Evolutionary conservation across 306 rosid species (phyloP), one percentile per base, ranked within the genome.

Genomic region (Benincasa hispida): DNA sequence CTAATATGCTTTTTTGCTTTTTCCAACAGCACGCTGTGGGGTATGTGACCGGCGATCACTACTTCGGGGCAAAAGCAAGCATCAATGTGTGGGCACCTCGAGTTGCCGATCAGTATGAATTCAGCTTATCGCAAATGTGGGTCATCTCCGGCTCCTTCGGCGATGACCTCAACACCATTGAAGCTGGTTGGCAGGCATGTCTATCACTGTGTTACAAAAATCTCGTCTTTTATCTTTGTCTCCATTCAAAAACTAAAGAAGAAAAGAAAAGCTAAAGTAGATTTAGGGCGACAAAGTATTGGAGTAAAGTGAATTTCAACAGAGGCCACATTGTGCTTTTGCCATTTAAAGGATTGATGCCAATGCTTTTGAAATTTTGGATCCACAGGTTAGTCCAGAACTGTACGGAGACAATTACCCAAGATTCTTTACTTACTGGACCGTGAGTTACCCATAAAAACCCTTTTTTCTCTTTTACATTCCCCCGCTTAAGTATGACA

Each of bases 41-140:
- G 32, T 77, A 77, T 27, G 80, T 65, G 66, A 77, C 65, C 37
- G 80, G 75, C 30, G 65, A 77, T 12, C 63, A 77, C 34, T 95
- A 92, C 30, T 95, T 88, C 45, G 99, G 99, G 59, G 99, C 99
- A 79, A 95, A 90, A 74, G 98, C 96, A 0, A 95, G 99, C 69
- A 90, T 95, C 77, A 95, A 95, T 58, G 99, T 92, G 85, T 95
- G 99, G 98, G 97, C 97, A 58, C 99, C 99, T 15, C 60, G 78
- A 1, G 98, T 95, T 28, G 84, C 79, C 17, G 92, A 89, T 81
- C 98, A 90, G 80, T 86, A 95, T 79, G 99, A 95, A 84, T 95
- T 95, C 88, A 95, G 99, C 62, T 80, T 95, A 81, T 95, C 99
- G 17, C 99, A 95, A 84, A 85, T 95, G 91, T 95, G 99, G 99